Percentiles rank a stretch among this genome's conserved stretches.
Conservation (phyloP, 139 green algal genomes). For the Chlorella sp. region DNA sequence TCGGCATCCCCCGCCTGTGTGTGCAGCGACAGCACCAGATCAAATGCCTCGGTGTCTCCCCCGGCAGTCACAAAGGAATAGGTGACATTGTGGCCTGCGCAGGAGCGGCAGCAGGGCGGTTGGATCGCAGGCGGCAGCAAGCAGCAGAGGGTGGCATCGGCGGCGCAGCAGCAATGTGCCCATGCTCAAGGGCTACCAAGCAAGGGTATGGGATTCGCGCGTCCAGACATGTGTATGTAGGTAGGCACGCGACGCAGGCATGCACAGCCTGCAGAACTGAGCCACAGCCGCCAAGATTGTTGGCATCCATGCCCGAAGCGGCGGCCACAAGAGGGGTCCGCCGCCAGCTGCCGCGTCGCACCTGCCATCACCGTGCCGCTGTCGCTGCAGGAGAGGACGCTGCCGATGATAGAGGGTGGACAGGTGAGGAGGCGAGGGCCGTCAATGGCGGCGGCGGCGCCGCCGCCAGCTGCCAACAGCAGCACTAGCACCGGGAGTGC, state of each 20-base stretch:
- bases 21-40: slow-evolving; percentile 5
- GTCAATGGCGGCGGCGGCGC: neutral
- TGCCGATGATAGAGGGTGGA: neutral
- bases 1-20: slow-evolving; percentile 11
- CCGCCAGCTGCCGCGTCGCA: neutral
- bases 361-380: slow-evolving; percentile 22
- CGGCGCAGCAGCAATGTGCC: neutral
- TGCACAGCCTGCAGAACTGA: too few species aligned
- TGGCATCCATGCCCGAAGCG: neutral
- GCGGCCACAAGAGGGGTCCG: neutral
- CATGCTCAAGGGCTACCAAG: neutral
- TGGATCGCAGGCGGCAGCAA: neutral
- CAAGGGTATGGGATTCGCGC: neutral
- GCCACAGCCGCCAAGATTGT: too few species aligned
- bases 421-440: slow-evolving; percentile 8
- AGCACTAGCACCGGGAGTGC: neutral
- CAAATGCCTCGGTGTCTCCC: neutral
- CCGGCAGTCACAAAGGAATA: neutral
- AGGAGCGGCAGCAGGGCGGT: too few species aligned
- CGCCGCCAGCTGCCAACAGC: neutral
- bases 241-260: too few species aligned
- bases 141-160: neutral
- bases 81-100: neutral
- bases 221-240: neutral
- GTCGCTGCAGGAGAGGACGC: slow-evolving; percentile 3